These are phyloP conservation scores for Fraxinus paxiana DNA, from an alignment of 305 asterid genomes.

Conservation along the genomic window DNA sequence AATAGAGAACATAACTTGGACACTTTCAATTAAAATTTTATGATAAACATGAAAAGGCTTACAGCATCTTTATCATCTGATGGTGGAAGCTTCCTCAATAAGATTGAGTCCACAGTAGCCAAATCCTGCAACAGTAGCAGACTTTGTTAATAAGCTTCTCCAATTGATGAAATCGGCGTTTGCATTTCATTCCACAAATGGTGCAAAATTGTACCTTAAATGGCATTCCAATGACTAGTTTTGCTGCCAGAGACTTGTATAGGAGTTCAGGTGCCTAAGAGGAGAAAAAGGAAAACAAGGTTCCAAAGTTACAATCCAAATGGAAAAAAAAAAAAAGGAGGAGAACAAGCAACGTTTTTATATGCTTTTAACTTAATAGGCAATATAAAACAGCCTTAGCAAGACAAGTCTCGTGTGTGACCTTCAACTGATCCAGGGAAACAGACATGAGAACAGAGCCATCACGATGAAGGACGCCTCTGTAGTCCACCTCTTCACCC, in stretches of 20 bases:
- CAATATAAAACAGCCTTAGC: not conserved
- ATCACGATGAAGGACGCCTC: constrained; percentile 98
- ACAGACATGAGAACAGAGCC: constrained; percentile 96
- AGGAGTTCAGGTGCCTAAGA: constrained; percentile 78
- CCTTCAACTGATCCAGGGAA: constrained; percentile 92
- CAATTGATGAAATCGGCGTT: constrained; percentile 15
- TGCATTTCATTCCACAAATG: not conserved
- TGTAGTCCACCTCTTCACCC: constrained; percentile 98
- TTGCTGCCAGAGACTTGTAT: constrained; percentile 83
- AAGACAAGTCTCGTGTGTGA: constrained; percentile 23
- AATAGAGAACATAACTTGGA: not conserved
- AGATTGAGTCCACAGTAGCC: constrained; percentile 97
- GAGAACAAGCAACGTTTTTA: not conserved
- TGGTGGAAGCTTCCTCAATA: constrained; percentile 87
- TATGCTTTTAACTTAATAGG: constrained; percentile 2
- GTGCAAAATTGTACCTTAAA: constrained; percentile 54
- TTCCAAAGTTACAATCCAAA: not conserved
- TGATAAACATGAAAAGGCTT: constrained; percentile 34
- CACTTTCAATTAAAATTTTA: not conserved
- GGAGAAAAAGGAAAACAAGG: constrained; percentile 5
- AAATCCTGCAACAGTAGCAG: constrained; percentile 54
- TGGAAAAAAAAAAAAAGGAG: not conserved
- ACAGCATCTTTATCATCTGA: constrained; percentile 81
- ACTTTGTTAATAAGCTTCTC: constrained; percentile 16
- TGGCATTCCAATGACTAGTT: constrained; percentile 92